Percentiles rank a stretch among this genome's conserved stretches.
These are phyloP conservation scores for Plasmodium knowlesi DNA, from an alignment of 169 alveolate species.

Conservation along the genomic window DNA sequence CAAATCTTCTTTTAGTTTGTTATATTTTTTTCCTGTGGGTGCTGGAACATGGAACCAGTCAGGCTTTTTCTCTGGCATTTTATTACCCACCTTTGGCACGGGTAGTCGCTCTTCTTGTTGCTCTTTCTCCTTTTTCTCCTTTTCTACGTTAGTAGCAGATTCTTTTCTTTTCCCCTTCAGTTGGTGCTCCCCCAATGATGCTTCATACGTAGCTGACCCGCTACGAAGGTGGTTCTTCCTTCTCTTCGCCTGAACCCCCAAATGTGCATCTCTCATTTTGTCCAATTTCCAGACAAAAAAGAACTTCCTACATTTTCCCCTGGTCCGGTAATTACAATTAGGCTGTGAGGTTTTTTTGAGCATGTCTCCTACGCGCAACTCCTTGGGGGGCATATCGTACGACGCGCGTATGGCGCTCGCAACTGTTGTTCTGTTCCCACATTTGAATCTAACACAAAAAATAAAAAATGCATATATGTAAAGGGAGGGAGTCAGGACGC, in stretches of 20 bases:
- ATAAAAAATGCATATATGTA: neutral
- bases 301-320: slow-evolving; percentile 3
- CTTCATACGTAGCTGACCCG: neutral
- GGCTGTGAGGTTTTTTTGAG: neutral
- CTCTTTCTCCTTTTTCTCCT: neutral
- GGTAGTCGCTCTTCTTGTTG: neutral
- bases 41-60: slow-evolving; percentile 85
- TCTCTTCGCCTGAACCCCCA: neutral
- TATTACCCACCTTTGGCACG: slow-evolving; percentile 72
- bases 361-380: neutral
- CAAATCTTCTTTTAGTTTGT: slow-evolving; percentile 51
- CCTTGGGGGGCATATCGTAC: neutral
- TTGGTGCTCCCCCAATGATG: neutral
- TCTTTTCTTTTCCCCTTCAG: neutral
- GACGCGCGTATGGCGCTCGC: neutral
- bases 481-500: neutral
- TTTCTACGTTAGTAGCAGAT: neutral
- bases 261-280: neutral
- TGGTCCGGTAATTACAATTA: neutral
- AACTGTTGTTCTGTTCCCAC: neutral
- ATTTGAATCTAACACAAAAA: neutral
- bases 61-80: slow-evolving; percentile 76
- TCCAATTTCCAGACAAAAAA: slow-evolving; percentile 3
- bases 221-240: neutral
- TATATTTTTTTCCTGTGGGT: slow-evolving; percentile 75